These are phyloP conservation scores for Rhamnella rubrinervis DNA, from an alignment of 331 rosid species.

Conservation along the genomic window DNA sequence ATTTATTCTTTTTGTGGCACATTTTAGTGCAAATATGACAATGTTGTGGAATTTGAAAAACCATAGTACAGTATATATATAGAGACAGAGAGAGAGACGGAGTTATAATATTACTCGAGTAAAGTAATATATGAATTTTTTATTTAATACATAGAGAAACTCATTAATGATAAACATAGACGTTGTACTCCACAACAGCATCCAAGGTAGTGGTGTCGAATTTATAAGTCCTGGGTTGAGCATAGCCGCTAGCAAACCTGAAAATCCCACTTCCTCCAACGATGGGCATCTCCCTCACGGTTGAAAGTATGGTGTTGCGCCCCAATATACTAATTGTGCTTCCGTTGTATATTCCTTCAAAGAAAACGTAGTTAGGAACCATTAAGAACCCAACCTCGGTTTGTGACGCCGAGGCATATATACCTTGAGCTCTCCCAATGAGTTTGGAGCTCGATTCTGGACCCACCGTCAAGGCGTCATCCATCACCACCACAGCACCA, in stretches of 20 bases:
- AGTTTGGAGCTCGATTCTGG: slow-evolving; percentile 30
- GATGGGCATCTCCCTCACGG: slow-evolving; percentile 56
- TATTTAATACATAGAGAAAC: too few relatives aligned
- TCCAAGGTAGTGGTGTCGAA: neutral
- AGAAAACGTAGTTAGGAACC: slow-evolving; percentile 48
- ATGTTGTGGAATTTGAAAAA: too few relatives aligned
- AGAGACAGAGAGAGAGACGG: too few relatives aligned
- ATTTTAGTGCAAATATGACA: too few relatives aligned
- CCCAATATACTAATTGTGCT: slow-evolving; percentile 50
- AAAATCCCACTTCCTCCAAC: slow-evolving; percentile 59
- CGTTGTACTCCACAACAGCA: slow-evolving; percentile 58
- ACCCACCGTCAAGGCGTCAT: slow-evolving; percentile 42
- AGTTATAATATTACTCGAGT: too few relatives aligned
- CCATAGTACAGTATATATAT: too few relatives aligned
- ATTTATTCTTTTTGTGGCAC: too few relatives aligned
- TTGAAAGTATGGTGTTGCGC: slow-evolving; percentile 29
- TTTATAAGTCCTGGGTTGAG: slow-evolving; percentile 39
- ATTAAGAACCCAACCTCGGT: slow-evolving; percentile 34
- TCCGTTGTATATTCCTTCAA: slow-evolving; percentile 44
- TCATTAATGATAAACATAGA: slow-evolving; percentile 41
- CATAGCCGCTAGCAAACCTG: slow-evolving; percentile 60
- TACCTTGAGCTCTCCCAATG: slow-evolving; percentile 59
- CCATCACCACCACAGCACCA: slow-evolving; percentile 51
- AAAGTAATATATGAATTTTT: too few relatives aligned
- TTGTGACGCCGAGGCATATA: slow-evolving; percentile 48